Conservation (phyloP, 1,284 basidiomycete species). For the Naganishia sp. region DNA sequence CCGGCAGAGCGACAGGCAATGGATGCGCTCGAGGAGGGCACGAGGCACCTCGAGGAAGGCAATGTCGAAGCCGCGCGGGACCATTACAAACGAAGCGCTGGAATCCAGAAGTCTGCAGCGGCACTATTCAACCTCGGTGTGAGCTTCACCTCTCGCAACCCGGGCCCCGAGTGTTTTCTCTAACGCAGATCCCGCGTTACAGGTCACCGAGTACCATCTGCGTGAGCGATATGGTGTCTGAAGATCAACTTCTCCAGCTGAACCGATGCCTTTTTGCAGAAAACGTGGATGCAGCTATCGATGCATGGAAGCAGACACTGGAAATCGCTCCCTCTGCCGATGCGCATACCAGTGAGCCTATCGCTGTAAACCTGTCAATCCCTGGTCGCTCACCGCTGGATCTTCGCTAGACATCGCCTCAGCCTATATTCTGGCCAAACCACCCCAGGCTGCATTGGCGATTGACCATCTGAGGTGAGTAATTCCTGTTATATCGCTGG, state of each 20-base stretch:
- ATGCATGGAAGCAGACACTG: conserved; percentile 83
- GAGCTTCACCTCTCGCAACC: conserved; percentile 31
- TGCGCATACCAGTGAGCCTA: conserved; percentile 80
- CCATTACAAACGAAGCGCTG: conserved; percentile 75
- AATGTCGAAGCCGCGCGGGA: conserved; percentile 77
- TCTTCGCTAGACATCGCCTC: conserved; percentile 74
- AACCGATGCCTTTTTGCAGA: conserved; percentile 57
- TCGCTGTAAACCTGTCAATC: conserved; percentile 34
- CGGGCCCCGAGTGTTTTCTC: not conserved
- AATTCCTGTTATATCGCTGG: not conserved
- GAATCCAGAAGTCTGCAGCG: conserved; percentile 72
- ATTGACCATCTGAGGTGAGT: conserved; percentile 79
- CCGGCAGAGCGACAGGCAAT: conserved; percentile 80
- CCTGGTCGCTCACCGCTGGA: conserved; percentile 13
- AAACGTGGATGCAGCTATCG: conserved; percentile 80
- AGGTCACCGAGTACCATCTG: conserved; percentile 53
- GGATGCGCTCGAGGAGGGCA: conserved; percentile 80
- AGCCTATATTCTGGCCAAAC: conserved; percentile 85
- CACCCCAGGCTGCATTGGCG: conserved; percentile 83
- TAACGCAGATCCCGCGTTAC: conserved; percentile 13
- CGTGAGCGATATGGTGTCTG: conserved; percentile 34
- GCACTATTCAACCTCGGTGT: conserved; percentile 53
- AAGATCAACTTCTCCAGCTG: not conserved
- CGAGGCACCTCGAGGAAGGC: conserved; percentile 82
- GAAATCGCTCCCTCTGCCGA: conserved; percentile 81